Percentiles rank a stretch among this genome's conserved stretches.
These are phyloP conservation scores for Dioszegia aurantiaca DNA, from an alignment of 768 basidiomycete genomes.

Conservation along the genomic window DNA sequence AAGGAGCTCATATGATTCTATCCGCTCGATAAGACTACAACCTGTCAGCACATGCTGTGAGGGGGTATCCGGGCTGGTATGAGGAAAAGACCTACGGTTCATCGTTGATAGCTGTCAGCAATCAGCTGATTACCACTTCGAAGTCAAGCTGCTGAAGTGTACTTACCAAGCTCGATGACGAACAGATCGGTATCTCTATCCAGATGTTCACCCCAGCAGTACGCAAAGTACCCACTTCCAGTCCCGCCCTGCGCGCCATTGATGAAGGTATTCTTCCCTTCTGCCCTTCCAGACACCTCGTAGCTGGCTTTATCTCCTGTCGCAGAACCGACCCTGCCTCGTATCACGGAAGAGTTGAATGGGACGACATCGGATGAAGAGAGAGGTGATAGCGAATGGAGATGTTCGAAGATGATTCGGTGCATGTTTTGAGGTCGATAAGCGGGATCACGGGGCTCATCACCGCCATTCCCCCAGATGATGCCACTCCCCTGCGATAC, in stretches of 20 bases:
- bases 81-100: slow-evolving; percentile 25
- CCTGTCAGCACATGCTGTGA: too few relatives aligned
- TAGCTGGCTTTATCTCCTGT: slow-evolving; percentile 4
- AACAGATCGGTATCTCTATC: slow-evolving; percentile 48
- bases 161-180: slow-evolving; percentile 44
- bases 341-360: background rate
- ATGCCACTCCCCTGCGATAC: too few relatives aligned
- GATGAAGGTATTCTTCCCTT: slow-evolving; percentile 36
- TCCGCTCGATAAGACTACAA: slow-evolving; percentile 24
- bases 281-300: slow-evolving; percentile 13
- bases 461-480: too few relatives aligned
- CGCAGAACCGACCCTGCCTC: slow-evolving; percentile 7
- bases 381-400: slow-evolving; percentile 28
- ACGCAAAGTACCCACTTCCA: slow-evolving; percentile 45
- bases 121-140: background rate
- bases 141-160: background rate
- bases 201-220: slow-evolving; percentile 50
- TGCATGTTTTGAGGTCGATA: slow-evolving; percentile 25
- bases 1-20: slow-evolving; percentile 40
- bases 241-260: slow-evolving; percentile 48
- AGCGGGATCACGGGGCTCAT: slow-evolving; percentile 6
- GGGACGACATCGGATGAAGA: background rate
- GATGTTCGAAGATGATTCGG: slow-evolving; percentile 35
- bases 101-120: slow-evolving; percentile 31
- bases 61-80: too few relatives aligned